Conservation (phyloP, 2,329 filamentous ascomycete genomes). For the Botryotinia globosa region DNA sequence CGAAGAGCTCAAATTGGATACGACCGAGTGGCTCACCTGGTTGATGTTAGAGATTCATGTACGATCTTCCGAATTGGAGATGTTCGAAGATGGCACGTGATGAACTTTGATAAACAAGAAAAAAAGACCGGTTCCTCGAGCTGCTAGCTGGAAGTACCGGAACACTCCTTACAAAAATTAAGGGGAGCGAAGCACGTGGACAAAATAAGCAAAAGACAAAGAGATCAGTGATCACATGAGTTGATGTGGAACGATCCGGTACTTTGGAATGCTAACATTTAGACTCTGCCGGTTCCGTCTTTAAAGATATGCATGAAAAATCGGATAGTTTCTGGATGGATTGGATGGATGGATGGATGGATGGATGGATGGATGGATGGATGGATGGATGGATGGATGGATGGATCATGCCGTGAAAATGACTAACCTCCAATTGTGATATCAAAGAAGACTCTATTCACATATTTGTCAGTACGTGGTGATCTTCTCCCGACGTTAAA, state of each 20-base stretch:
- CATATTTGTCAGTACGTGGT: constrained; percentile 24
- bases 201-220: background rate
- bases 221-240: background rate
- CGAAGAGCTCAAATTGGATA: constrained; percentile 88
- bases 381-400: constrained; percentile 4
- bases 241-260: background rate
- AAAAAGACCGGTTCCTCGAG: background rate
- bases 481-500: constrained; percentile 1
- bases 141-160: background rate
- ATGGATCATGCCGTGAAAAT: constrained; percentile 5
- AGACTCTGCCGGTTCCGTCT: background rate
- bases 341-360: constrained; percentile 18
- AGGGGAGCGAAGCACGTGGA: constrained; percentile 1
- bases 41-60: constrained; percentile 10
- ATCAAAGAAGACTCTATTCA: constrained; percentile 58
- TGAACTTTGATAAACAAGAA: background rate
- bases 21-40: constrained; percentile 81
- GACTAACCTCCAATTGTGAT: constrained; percentile 71
- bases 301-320: background rate
- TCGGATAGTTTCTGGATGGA: background rate
- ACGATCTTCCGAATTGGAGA: background rate
- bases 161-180: no score
- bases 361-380: constrained; percentile 17
- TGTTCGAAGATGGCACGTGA: constrained; percentile 31
- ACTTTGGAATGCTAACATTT: background rate